phyloP scores from a whole-genome alignment of 2,329 filamentous ascomycete species.

The Trichoderma atroviride region DNA sequence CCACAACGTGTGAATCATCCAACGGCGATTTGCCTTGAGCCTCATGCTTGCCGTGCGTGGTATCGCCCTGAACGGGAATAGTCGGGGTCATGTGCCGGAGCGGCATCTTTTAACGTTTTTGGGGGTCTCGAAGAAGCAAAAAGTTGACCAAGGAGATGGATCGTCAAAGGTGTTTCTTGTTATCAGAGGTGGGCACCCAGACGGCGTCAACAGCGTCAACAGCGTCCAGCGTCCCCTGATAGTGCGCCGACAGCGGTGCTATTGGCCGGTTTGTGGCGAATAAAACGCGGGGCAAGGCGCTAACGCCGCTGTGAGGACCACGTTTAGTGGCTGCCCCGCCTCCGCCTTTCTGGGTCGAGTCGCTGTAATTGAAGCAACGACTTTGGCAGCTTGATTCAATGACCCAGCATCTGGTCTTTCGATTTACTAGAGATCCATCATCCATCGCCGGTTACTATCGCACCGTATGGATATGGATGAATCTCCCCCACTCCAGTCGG shows the following conservation, averaged over 20 bases:
- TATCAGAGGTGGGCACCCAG: neutral
- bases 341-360: neutral
- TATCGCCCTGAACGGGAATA: conserved; percentile 19
- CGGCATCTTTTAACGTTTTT: neutral
- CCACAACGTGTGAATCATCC: neutral
- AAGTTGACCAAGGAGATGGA: neutral
- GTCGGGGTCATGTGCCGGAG: conserved; percentile 12
- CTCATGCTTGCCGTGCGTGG: conserved; percentile 15
- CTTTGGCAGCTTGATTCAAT: neutral
- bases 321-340: conserved; percentile 7
- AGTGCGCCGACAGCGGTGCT: neutral
- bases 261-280: neutral
- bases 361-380: neutral
- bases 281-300: conserved; percentile 17
- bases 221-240: neutral
- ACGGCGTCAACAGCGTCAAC: neutral
- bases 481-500: neutral
- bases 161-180: neutral
- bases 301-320: neutral
- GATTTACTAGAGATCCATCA: neutral
- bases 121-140: neutral
- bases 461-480: neutral
- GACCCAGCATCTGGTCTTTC: neutral
- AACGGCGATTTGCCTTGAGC: conserved; percentile 9
- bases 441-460: neutral